Base-by-base conservation (phyloP, 2,329 filamentous ascomycete genomes). In the Graphilbum fragrans region DNA sequence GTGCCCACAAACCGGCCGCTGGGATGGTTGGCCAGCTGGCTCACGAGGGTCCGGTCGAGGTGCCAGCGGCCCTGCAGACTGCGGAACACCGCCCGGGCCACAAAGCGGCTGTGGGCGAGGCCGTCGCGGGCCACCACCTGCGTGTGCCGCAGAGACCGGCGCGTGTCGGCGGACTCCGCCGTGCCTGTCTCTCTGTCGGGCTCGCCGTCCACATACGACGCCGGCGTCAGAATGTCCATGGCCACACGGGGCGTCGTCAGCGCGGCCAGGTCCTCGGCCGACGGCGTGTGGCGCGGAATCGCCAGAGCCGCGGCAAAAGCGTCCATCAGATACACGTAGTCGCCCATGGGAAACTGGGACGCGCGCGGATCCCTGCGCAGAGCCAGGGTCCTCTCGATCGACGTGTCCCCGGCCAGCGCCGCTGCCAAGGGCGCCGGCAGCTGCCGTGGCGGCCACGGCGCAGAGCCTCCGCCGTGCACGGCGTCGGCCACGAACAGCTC, bases 341-440 rank as follows among this genome's bases (percentile, higher is more conserved):
- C 86, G 10, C 79, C 80, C 80, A 90, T 88, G 31, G 84, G 86
- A 50, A 87, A 92, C 51, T 92, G 86, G 46, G 57, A 81, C 49
- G 61, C 60, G 6, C 64, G 69, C 10, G 59, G 66, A 50, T 72
- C 69, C 19, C 52, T 52, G 12, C 80, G 69, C 25, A 84, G 63
- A 3, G 57, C 51, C 1, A 74, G 52, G 0, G 72, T 69, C 19
- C 64, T 59, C 22, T 61, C 54, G 8, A 72, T 61, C 0, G 64
- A 68, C 17, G 57, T 55, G 41, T 74, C 70, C 0, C 57, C 50
- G 5, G 53, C 47, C 11, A 76, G 55, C 4, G 71, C 69, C 1
- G 29, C 54, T 40, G 36, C 51, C 25, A 8, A 52, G 43, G 1
- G 49, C 43, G 5, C 27, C 3, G 11, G 41, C 19, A 16, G 25